phyloP scores from a whole-genome alignment of 768 basidiomycete species.

The Boletellus ananiceps region DNA sequence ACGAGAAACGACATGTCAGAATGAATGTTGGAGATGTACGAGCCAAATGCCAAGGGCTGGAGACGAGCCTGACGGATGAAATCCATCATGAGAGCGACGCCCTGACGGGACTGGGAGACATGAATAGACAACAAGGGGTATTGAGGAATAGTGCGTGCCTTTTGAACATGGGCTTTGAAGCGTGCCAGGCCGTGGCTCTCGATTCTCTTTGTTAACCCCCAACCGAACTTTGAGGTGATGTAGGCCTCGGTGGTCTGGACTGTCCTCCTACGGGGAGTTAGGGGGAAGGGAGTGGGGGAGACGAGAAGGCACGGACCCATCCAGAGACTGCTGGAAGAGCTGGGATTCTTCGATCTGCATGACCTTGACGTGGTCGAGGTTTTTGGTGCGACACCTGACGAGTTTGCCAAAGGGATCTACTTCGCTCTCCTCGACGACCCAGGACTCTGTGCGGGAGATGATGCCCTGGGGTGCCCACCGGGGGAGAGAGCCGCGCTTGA shows the following conservation, averaged over 20 bases:
- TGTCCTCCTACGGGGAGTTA: slow-evolving; percentile 52
- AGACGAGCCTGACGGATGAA: slow-evolving; percentile 74
- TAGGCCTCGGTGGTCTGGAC: slow-evolving; percentile 82
- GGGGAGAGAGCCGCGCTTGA: slow-evolving; percentile 89
- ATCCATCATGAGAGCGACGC: slow-evolving; percentile 76
- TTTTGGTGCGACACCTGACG: slow-evolving; percentile 76
- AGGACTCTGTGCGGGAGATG: slow-evolving; percentile 80
- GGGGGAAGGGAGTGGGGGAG: background rate
- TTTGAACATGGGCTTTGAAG: slow-evolving; percentile 85
- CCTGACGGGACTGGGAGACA: slow-evolving; percentile 68
- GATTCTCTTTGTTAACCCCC: slow-evolving; percentile 82
- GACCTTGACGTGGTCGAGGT: slow-evolving; percentile 90
- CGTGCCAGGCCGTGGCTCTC: slow-evolving; percentile 80
- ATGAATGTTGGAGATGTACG: slow-evolving; percentile 32
- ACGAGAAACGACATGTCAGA: slow-evolving; percentile 29
- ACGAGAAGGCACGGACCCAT: slow-evolving; percentile 52
- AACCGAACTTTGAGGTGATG: slow-evolving; percentile 85
- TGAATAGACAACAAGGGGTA: background rate
- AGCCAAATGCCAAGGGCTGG: slow-evolving; percentile 45
- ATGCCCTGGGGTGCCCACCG: slow-evolving; percentile 88
- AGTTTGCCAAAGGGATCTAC: slow-evolving; percentile 80
- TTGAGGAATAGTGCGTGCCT: slow-evolving; percentile 43
- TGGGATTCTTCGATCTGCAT: slow-evolving; percentile 90
- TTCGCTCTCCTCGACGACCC: slow-evolving; percentile 94
- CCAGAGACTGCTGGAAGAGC: slow-evolving; percentile 58